Evolutionary conservation across 768 basidiomycete species (phyloP).

Genomic region (Cystobasidium ongulense): DNA sequence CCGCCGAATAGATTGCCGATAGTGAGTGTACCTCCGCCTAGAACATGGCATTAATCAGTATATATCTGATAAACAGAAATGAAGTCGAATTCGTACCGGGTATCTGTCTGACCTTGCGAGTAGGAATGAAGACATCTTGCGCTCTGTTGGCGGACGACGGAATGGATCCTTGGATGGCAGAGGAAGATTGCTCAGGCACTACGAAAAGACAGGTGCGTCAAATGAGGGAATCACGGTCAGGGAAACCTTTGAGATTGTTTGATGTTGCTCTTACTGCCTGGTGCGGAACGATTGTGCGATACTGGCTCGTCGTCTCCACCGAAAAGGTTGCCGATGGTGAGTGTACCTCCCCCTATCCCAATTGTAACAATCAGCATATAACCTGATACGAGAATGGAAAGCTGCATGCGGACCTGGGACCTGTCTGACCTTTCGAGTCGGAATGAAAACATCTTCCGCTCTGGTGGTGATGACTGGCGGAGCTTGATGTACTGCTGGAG

Average conservation of each 20-base stretch:
- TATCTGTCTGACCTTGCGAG: slow-evolving; percentile 8
- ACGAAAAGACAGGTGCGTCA: too few relatives aligned
- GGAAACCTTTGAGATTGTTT: too few relatives aligned
- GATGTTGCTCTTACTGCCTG: too few relatives aligned
- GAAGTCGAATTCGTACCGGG: not conserved
- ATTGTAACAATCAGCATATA: too few relatives aligned
- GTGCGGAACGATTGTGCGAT: not conserved
- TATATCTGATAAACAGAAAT: too few relatives aligned
- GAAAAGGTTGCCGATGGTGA: not conserved
- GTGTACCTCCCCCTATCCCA: not conserved
- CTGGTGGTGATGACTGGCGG: too few relatives aligned
- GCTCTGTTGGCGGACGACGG: too few relatives aligned
- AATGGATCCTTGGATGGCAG: too few relatives aligned
- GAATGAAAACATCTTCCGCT: slow-evolving; percentile 1
- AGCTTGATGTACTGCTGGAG: not conserved
- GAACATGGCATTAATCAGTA: too few relatives aligned
- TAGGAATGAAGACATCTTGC: slow-evolving; percentile 7
- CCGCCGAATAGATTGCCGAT: slow-evolving; percentile 3
- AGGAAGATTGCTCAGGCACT: too few relatives aligned
- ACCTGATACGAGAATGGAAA: too few relatives aligned
- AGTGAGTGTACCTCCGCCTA: not conserved
- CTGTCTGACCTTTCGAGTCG: slow-evolving; percentile 18
- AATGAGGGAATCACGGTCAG: too few relatives aligned
- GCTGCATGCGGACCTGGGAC: not conserved
- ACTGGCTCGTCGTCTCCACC: not conserved